Evolutionary conservation across 805 yeast species (phyloP).

Genomic region (Lipomyces anomalus): DNA sequence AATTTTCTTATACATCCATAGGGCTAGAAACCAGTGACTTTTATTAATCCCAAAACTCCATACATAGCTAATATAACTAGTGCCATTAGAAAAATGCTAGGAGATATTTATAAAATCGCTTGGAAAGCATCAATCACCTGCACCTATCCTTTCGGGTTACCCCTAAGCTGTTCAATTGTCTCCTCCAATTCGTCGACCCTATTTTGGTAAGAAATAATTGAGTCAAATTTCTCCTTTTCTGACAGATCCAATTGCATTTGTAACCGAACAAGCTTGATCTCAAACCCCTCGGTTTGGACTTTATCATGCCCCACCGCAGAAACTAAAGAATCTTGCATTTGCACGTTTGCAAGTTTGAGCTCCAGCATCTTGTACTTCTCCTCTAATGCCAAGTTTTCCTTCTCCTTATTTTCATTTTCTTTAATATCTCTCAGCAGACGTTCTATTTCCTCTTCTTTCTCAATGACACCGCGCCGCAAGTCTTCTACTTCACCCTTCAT

Average conservation of each 20-base stretch:
- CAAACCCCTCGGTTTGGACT: background rate
- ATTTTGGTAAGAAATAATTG: background rate
- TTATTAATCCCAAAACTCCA: too few relatives aligned
- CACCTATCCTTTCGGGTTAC: too few relatives aligned
- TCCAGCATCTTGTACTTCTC: background rate
- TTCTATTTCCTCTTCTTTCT: constrained; percentile 29
- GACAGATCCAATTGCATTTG: background rate
- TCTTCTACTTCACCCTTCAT: constrained; percentile 31
- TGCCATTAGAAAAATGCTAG: too few relatives aligned
- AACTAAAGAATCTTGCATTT: background rate
- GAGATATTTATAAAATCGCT: too few relatives aligned
- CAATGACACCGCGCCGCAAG: constrained; percentile 32
- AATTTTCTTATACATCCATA: too few relatives aligned
- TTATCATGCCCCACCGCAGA: background rate
- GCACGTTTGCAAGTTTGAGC: background rate
- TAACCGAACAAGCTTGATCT: background rate
- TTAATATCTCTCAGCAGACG: constrained; percentile 23
- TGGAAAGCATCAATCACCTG: too few relatives aligned
- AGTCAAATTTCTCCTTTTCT: background rate
- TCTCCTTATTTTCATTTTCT: constrained; percentile 3
- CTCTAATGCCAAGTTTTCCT: background rate
- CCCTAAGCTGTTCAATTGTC: background rate
- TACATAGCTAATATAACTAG: too few relatives aligned
- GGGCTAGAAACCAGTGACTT: too few relatives aligned
- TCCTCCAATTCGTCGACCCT: background rate